These are phyloP conservation scores for Hypericum androsaemum DNA, from an alignment of 345 rosid species.

Conservation along the genomic window DNA sequence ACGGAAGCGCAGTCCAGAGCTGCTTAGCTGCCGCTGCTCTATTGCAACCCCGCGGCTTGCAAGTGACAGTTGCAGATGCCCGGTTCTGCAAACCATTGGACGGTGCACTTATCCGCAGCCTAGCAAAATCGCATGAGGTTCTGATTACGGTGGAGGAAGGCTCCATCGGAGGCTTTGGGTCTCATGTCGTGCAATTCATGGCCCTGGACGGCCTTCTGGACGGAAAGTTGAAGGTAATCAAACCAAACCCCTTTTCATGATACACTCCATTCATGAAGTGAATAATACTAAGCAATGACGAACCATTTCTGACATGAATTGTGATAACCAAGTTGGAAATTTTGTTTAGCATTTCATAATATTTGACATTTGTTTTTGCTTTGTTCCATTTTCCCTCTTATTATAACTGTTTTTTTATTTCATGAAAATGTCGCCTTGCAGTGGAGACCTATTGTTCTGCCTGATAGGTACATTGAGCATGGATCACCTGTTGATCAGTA, in stretches of 20 bases:
- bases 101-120: constrained; percentile 22
- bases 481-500: constrained; percentile 36
- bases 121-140: constrained; percentile 31
- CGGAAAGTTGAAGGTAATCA: constrained; percentile 36
- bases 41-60: constrained; percentile 19
- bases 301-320: too few relatives aligned
- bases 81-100: constrained; percentile 45
- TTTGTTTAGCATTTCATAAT: too few relatives aligned
- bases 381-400: too few relatives aligned
- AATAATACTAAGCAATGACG: too few relatives aligned
- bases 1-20: constrained; percentile 32
- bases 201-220: constrained; percentile 33
- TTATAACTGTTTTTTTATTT: too few relatives aligned
- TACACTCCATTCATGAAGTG: too few relatives aligned
- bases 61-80: constrained; percentile 40
- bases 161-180: constrained; percentile 39
- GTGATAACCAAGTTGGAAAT: too few relatives aligned
- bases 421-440: constrained; percentile 12
- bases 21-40: constrained; percentile 32
- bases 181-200: constrained; percentile 40
- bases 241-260: neutral
- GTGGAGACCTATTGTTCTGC: constrained; percentile 47
- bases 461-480: constrained; percentile 43
- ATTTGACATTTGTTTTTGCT: too few relatives aligned
- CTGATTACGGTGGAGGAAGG: constrained; percentile 46